phyloP scores from a whole-genome alignment of 1,284 basidiomycete species.

The Puccinia coronata region DNA sequence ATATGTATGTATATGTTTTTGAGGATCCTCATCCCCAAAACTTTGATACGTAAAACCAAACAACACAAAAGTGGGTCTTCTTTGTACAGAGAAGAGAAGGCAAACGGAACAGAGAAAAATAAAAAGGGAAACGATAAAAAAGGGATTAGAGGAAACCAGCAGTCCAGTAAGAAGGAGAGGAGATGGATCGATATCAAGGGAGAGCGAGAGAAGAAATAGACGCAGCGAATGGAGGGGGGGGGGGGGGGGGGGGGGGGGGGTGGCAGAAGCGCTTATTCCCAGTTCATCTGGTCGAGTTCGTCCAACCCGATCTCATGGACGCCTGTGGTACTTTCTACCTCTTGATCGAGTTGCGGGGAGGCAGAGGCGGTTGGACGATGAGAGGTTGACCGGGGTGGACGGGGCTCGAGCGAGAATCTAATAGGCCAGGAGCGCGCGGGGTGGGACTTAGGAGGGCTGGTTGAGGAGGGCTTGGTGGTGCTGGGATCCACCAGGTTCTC shows the following conservation, averaged over 20 bases:
- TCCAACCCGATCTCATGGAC: slow-evolving; percentile 12
- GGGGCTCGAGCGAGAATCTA: not conserved
- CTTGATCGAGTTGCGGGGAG: not conserved
- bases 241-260: too few species aligned
- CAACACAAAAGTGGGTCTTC: too few species aligned
- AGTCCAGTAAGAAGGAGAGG: too few species aligned
- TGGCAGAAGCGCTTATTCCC: slow-evolving; percentile 28
- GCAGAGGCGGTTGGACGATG: not conserved
- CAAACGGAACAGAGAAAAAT: too few species aligned
- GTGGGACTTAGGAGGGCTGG: not conserved
- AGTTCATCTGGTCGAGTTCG: slow-evolving; percentile 21
- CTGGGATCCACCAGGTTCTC: not conserved
- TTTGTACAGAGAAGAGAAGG: too few species aligned
- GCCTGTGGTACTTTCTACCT: not conserved
- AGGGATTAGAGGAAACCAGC: too few species aligned
- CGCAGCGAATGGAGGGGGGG: too few species aligned
- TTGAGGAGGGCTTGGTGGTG: not conserved
- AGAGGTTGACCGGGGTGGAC: not conserved
- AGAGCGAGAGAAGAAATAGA: not conserved
- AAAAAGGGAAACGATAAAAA: too few species aligned
- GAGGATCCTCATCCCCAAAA: too few species aligned
- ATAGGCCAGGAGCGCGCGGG: not conserved
- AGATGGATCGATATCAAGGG: not conserved
- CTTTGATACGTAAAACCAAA: too few species aligned
- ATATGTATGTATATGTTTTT: too few species aligned